Conservation (phyloP, 768 basidiomycete genomes). For the Hericium erinaceus region DNA sequence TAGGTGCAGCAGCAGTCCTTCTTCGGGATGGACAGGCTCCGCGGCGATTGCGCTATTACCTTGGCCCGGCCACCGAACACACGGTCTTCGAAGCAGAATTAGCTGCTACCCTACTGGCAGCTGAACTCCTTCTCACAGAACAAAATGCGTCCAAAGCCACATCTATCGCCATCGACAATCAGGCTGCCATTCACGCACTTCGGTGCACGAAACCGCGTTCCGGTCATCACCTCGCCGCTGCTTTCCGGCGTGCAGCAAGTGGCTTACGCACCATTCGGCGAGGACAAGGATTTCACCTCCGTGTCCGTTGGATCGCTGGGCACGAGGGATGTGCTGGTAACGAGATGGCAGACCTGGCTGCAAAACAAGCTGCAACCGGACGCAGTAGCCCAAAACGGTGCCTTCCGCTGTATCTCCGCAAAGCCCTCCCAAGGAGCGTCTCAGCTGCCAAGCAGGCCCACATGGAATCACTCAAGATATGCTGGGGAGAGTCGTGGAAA, state of each 20-base stretch:
- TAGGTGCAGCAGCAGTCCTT: constrained; percentile 13
- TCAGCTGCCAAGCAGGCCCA: background rate
- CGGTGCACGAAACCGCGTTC: background rate
- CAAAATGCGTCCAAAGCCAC: background rate
- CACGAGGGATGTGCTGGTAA: background rate
- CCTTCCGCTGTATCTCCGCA: background rate
- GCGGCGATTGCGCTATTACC: background rate
- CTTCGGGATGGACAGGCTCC: background rate
- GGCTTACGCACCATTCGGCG: no score
- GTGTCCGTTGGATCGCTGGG: background rate
- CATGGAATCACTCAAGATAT: background rate
- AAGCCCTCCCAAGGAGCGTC: background rate
- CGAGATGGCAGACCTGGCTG: background rate
- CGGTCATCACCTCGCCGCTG: constrained; percentile 4
- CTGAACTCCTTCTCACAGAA: constrained; percentile 18
- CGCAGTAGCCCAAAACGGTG: background rate
- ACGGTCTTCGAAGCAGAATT: constrained; percentile 24
- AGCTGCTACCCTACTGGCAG: constrained; percentile 19
- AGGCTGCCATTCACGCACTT: constrained; percentile 1
- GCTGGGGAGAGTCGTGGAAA: background rate
- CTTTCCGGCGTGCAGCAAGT: no score
- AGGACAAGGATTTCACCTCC: no score
- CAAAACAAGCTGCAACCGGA: background rate
- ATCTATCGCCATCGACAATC: constrained; percentile 3
- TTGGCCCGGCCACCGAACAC: constrained; percentile 7